Base-by-base conservation (phyloP, 192 early-diverging fungal genomes). In the Dissophora ornata region DNA sequence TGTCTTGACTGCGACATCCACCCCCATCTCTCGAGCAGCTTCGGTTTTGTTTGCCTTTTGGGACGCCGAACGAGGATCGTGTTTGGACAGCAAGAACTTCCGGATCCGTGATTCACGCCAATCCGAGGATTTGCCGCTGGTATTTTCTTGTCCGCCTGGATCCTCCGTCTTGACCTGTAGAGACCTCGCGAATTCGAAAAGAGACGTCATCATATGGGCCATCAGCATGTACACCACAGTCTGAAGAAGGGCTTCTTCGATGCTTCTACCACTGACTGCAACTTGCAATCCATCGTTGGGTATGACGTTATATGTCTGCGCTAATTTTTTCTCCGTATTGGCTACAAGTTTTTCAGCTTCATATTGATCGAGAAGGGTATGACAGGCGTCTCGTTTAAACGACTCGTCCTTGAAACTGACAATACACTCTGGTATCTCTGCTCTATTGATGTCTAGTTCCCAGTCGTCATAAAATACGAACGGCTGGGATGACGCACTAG, bases 31-130 rank as follows among this genome's bases (percentile, higher is more conserved):
- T 45, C 73, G 73, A 18, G 56, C 62, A 21, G 58, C 61, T 44
- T 65, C 56, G 1, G 55, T 33, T 15, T 54, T 40, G 28, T 74
- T 62, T 24, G 47, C 12, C 30, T 47, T 54, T 26, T 60, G 47
- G 0, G 21, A 2, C 25, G 47, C 25, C 24, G 19, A 12, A 42
- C 40, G 40, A 15, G 42, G 57, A 32, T 22, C 44, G 47, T 60
- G 47, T 21, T 67, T 62, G 29, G 54, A 49, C 45, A 77, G 21
- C 73, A 58, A 77, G 29, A 52, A 49, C 29, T 57, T 61, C 15
- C 51, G 48, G 28, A 77, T 77, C 73, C 73, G 67, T 1, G 26
- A 50, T 25, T 77, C 73, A 22, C 73, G 73, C 58, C 73, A 71
- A 16, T 71, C 69, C 16, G 54, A 21, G 32, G 57, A 71, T 16